Percentiles rank a stretch among this genome's conserved stretches.
phyloP scores from a whole-genome alignment of 371 early-diverging fungal genomes.

The Phascolomyces articulosus region DNA sequence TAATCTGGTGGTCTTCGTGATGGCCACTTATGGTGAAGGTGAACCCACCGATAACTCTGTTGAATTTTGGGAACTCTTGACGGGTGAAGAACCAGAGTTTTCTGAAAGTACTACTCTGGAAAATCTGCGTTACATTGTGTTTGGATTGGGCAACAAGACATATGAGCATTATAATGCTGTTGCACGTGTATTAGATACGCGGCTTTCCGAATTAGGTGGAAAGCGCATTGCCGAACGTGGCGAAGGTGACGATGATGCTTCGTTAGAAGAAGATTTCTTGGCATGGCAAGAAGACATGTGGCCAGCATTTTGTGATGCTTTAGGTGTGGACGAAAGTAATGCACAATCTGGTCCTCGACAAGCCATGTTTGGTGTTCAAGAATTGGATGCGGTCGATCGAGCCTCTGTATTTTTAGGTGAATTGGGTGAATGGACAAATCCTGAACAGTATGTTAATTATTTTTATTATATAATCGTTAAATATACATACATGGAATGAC shows the following conservation, averaged over 20 bases:
- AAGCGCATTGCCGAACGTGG: slow-evolving; percentile 78
- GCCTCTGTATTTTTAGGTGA: slow-evolving; percentile 65
- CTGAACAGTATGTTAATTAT: slow-evolving; percentile 13
- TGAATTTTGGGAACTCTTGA: slow-evolving; percentile 85
- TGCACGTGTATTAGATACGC: slow-evolving; percentile 66
- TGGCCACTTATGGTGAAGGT: slow-evolving; percentile 92
- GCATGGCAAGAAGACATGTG: slow-evolving; percentile 90
- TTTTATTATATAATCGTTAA: not conserved
- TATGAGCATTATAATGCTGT: slow-evolving; percentile 96
- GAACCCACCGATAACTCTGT: slow-evolving; percentile 93
- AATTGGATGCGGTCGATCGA: slow-evolving; percentile 32
- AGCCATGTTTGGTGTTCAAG: slow-evolving; percentile 48
- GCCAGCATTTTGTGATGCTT: slow-evolving; percentile 74
- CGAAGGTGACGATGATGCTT: slow-evolving; percentile 96
- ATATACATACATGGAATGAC: no score
- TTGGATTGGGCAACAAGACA: slow-evolving; percentile 97
- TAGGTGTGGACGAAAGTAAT: slow-evolving; percentile 67
- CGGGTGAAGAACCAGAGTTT: slow-evolving; percentile 71
- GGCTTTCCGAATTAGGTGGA: slow-evolving; percentile 76
- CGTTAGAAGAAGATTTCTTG: slow-evolving; percentile 94
- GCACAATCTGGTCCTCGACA: slow-evolving; percentile 40
- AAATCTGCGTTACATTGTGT: slow-evolving; percentile 76
- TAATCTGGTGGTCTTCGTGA: slow-evolving; percentile 74
- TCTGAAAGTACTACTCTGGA: slow-evolving; percentile 57
- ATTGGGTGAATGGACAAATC: slow-evolving; percentile 44